These are phyloP conservation scores for Tillandsia fasciculata DNA, from an alignment of 176 grass and related monocot genomes.

Conservation along the genomic window DNA sequence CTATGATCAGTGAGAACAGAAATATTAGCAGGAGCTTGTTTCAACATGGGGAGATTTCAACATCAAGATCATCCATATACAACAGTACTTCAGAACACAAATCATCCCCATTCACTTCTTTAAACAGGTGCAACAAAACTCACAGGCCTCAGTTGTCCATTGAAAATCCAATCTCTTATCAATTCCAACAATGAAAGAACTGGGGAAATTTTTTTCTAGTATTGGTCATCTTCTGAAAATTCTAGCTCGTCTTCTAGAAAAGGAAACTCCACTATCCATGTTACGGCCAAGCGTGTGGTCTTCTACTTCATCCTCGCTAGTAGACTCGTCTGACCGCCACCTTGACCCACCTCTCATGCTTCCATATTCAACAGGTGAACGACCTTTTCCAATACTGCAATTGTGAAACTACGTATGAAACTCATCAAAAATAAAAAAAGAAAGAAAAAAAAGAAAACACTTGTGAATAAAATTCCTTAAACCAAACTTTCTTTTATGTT, in stretches of 20 bases:
- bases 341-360: slow-evolving; percentile 35
- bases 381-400: slow-evolving; percentile 27
- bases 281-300: slow-evolving; percentile 15
- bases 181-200: too few relatives aligned
- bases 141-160: too few relatives aligned
- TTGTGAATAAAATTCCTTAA: slow-evolving; percentile 5
- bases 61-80: too few relatives aligned
- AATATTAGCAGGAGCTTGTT: too few relatives aligned
- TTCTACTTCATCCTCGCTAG: slow-evolving; percentile 38
- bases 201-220: neutral
- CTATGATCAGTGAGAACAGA: too few relatives aligned
- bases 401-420: neutral
- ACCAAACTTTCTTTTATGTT: too few relatives aligned
- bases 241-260: slow-evolving; percentile 31
- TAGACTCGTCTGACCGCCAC: slow-evolving; percentile 78
- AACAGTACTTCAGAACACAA: too few relatives aligned
- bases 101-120: too few relatives aligned
- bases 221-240: slow-evolving; percentile 34
- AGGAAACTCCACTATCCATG: slow-evolving; percentile 23
- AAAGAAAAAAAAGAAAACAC: slow-evolving; percentile 29
- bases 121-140: too few relatives aligned
- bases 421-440: neutral
- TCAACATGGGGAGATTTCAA: too few relatives aligned
- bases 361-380: slow-evolving; percentile 16
- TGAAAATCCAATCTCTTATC: too few relatives aligned